These are phyloP conservation scores for Fallopia convolvulus DNA, from an alignment of 148 eudicot genomes.

Conservation along the genomic window DNA sequence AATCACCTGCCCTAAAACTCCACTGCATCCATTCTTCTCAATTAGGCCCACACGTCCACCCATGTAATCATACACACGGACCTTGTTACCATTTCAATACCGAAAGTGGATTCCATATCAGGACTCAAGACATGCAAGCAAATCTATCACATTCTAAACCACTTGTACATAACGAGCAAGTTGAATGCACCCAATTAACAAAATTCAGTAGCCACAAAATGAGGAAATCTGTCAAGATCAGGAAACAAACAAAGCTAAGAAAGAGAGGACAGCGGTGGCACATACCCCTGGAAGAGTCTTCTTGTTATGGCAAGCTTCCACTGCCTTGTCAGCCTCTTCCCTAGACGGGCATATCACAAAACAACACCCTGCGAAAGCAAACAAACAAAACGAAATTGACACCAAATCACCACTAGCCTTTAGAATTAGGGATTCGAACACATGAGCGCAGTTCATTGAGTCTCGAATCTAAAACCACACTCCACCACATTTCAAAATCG, in stretches of 20 bases:
- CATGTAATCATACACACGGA: neutral
- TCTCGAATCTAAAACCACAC: slow-evolving; percentile 10
- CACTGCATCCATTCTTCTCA: neutral
- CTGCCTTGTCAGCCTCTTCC: slow-evolving; percentile 90
- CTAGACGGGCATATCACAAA: slow-evolving; percentile 85
- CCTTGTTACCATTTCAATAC: neutral
- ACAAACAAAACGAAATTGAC: neutral
- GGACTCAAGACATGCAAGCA: slow-evolving; percentile 7
- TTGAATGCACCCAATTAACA: neutral
- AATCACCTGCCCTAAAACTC: neutral
- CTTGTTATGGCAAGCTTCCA: slow-evolving; percentile 75
- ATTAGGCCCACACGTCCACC: slow-evolving; percentile 1
- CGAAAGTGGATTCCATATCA: neutral
- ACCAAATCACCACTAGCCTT: neutral
- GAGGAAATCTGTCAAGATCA: slow-evolving; percentile 11
- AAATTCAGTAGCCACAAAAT: neutral
- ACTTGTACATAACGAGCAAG: neutral
- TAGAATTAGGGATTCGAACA: slow-evolving; percentile 1
- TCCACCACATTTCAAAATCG: slow-evolving; percentile 10
- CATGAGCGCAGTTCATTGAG: neutral
- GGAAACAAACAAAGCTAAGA: slow-evolving; percentile 1
- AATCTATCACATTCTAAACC: neutral
- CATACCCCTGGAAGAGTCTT: slow-evolving; percentile 89
- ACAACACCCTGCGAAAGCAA: slow-evolving; percentile 59
- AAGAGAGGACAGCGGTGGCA: neutral